phyloP scores from a whole-genome alignment of 148 eudicot species.

The Beta vulgaris region DNA sequence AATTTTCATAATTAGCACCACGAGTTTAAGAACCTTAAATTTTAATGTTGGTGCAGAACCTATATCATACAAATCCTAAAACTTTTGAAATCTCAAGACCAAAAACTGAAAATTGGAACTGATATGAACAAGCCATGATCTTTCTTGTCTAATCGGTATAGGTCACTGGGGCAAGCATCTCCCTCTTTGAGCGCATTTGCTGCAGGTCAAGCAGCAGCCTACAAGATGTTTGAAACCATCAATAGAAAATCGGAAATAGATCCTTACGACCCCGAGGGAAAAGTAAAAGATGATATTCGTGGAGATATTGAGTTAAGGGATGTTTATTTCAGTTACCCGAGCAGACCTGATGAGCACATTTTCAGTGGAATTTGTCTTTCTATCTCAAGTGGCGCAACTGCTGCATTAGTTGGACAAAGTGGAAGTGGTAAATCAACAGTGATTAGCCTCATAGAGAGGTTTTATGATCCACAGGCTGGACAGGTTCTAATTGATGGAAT shows the following conservation, averaged over 20 bases:
- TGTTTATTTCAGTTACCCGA: constrained; percentile 58
- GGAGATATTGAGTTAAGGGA: constrained; percentile 60
- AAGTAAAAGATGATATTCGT: constrained; percentile 44
- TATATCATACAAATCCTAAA: no score
- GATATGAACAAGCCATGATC: no score
- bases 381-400: constrained; percentile 54
- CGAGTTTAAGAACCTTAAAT: no score
- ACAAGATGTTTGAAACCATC: constrained; percentile 69
- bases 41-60: no score
- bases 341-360: constrained; percentile 54
- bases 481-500: constrained; percentile 61
- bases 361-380: constrained; percentile 51
- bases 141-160: not conserved
- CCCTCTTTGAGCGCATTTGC: constrained; percentile 57
- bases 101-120: no score
- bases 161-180: constrained; percentile 53
- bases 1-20: no score
- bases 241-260: constrained; percentile 54
- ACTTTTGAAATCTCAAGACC: no score
- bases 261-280: constrained; percentile 49
- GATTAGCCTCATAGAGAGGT: constrained; percentile 61
- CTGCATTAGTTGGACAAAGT: constrained; percentile 68
- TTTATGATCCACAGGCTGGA: constrained; percentile 63
- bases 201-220: constrained; percentile 64
- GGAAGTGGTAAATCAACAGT: constrained; percentile 77